Evolutionary conservation across 345 rosid genomes (phyloP).

Genomic region (Syzygium grande): DNA sequence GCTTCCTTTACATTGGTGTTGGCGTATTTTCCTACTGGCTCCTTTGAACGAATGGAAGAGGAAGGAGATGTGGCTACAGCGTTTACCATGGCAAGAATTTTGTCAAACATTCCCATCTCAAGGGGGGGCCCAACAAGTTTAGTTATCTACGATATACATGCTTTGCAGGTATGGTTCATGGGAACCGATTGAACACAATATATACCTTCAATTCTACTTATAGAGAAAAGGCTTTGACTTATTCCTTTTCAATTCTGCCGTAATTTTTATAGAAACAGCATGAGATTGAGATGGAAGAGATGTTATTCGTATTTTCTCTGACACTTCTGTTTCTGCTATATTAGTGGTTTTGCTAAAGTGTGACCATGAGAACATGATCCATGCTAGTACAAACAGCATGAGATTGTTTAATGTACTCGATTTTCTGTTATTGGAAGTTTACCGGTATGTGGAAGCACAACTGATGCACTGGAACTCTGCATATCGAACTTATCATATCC

Average conservation of each 20-base stretch:
- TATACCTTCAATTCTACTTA: not conserved
- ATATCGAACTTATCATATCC: not conserved
- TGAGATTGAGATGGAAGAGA: not conserved
- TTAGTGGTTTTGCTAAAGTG: not conserved
- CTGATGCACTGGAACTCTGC: not conserved
- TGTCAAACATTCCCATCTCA: slow-evolving; percentile 90
- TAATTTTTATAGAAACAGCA: not conserved
- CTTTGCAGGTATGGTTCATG: slow-evolving; percentile 58
- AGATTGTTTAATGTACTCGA: not conserved
- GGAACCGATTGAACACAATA: not conserved
- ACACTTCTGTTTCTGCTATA: not conserved
- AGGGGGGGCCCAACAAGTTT: slow-evolving; percentile 98
- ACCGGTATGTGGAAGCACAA: not conserved
- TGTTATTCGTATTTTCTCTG: not conserved
- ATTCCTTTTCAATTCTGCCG: not conserved
- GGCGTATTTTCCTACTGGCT: slow-evolving; percentile 97
- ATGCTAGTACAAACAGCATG: not conserved
- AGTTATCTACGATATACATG: slow-evolving; percentile 94
- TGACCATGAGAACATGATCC: not conserved
- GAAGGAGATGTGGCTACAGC: slow-evolving; percentile 99
- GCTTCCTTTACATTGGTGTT: slow-evolving; percentile 89
- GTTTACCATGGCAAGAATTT: slow-evolving; percentile 92
- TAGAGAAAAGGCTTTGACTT: not conserved
- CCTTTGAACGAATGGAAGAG: slow-evolving; percentile 98
- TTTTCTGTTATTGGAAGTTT: not conserved